Evolutionary conservation across 2,329 filamentous ascomycete genomes (phyloP).

Genomic region (Colletotrichum navitas): DNA sequence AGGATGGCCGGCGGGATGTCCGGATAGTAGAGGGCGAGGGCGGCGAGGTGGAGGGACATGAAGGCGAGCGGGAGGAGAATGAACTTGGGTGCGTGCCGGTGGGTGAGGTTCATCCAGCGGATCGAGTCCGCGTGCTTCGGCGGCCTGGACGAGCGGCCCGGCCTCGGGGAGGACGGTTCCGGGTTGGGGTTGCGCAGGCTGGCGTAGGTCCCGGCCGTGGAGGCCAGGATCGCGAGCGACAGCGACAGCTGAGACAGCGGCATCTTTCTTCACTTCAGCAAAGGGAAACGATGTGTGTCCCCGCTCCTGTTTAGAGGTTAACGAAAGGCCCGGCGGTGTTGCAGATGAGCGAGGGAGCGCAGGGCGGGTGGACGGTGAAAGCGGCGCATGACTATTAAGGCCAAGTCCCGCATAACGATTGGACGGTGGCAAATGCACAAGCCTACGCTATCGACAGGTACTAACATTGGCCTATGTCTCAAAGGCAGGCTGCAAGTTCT

Average conservation of each 20-base stretch:
- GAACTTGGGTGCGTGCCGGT: constrained; percentile 44
- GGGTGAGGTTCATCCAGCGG: constrained; percentile 46
- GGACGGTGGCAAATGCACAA: constrained; percentile 14
- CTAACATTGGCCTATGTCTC: background rate
- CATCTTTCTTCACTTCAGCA: background rate
- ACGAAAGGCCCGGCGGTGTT: background rate
- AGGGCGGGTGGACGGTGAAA: background rate
- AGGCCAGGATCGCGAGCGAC: constrained; percentile 44
- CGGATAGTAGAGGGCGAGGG: constrained; percentile 44
- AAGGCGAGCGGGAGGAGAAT: constrained; percentile 45
- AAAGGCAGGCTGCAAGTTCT: background rate
- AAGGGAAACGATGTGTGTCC: background rate
- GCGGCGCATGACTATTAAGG: background rate
- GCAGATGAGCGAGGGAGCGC: background rate
- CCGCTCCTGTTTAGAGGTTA: background rate
- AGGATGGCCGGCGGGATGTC: constrained; percentile 44
- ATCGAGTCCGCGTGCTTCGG: constrained; percentile 38
- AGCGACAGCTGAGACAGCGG: background rate
- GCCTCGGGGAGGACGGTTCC: constrained; percentile 25
- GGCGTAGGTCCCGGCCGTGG: constrained; percentile 49
- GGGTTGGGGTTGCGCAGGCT: constrained; percentile 51
- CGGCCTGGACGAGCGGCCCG: constrained; percentile 38
- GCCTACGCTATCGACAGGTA: background rate
- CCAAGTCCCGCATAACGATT: background rate
- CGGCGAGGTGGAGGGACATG: constrained; percentile 44